phyloP scores from a whole-genome alignment of 2,329 filamentous ascomycete genomes.

The Trichoderma breve region DNA sequence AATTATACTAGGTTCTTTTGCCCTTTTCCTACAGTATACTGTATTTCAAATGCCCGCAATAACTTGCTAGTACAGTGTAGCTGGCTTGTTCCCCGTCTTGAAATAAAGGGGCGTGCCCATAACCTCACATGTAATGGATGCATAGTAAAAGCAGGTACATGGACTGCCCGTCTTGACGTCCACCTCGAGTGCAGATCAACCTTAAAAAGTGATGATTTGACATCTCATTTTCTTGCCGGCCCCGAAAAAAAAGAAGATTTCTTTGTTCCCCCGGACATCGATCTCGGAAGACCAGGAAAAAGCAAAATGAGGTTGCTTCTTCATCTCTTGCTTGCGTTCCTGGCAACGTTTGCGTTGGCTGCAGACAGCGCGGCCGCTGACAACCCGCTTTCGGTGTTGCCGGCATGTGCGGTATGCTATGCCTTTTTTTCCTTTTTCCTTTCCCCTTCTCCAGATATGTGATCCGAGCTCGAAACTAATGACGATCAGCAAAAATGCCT shows the following conservation, averaged over 20 bases:
- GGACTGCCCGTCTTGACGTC: not conserved
- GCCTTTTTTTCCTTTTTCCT: not conserved
- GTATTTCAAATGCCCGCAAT: not conserved
- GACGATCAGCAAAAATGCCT: constrained; percentile 8
- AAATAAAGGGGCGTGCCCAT: constrained; percentile 4
- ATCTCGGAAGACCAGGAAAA: not conserved
- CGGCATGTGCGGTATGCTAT: not conserved
- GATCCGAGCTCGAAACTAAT: not conserved
- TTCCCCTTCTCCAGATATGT: not conserved
- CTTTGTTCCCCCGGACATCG: not conserved
- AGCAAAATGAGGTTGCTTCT: not conserved
- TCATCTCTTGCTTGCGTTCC: not conserved
- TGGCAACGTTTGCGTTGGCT: not conserved
- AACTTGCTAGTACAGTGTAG: not conserved
- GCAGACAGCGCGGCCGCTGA: not conserved
- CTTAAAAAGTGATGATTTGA: not conserved
- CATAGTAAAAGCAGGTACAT: not conserved
- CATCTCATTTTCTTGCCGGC: not conserved
- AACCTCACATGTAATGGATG: not conserved
- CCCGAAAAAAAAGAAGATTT: not conserved
- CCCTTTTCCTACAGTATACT: not conserved
- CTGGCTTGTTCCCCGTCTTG: not conserved
- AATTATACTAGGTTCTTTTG: constrained; percentile 8
- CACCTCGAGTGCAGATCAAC: not conserved
- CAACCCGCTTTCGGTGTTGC: not conserved